These are phyloP conservation scores for Colletotrichum tofieldiae DNA, from an alignment of 2,329 filamentous ascomycete species.

Conservation along the genomic window DNA sequence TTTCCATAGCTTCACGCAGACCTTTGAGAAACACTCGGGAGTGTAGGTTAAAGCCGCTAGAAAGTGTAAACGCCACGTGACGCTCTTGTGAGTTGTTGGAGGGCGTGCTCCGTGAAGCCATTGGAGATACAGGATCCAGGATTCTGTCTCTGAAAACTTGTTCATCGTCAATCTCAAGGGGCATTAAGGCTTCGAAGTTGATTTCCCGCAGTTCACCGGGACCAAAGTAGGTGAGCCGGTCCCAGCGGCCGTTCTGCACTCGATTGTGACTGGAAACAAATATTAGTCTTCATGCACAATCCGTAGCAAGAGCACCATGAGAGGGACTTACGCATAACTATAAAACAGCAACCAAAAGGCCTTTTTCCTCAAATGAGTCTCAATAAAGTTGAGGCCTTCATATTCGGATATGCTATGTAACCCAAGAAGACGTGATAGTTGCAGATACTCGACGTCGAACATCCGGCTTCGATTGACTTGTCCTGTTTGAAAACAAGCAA, in stretches of 20 bases:
- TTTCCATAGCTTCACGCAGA: conserved; percentile 40
- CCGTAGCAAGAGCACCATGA: neutral
- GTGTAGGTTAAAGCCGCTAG: conserved; percentile 50
- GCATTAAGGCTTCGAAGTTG: conserved; percentile 52
- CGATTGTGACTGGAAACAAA: conserved; percentile 40
- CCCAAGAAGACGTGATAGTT: conserved; percentile 52
- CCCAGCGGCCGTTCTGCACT: conserved; percentile 45
- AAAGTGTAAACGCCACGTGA: conserved; percentile 43
- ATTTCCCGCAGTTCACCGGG: conserved; percentile 48
- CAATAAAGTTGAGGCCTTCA: conserved; percentile 51
- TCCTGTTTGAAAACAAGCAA: conserved; percentile 54
- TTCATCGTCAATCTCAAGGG: conserved; percentile 53
- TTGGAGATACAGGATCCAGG: conserved; percentile 28
- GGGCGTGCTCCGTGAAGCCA: conserved; percentile 23
- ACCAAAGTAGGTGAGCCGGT: conserved; percentile 50
- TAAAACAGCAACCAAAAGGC: conserved; percentile 56
- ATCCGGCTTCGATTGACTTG: conserved; percentile 55
- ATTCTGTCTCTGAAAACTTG: conserved; percentile 47
- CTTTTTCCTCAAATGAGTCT: conserved; percentile 55
- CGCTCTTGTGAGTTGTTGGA: conserved; percentile 22
- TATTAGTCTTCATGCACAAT: neutral
- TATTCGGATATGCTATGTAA: conserved; percentile 52
- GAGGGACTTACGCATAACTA: conserved; percentile 45
- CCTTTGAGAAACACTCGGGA: conserved; percentile 49
- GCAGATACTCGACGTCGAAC: conserved; percentile 54